These are phyloP conservation scores for Bipolaris zeicola DNA, from an alignment of 2,329 filamentous ascomycete genomes.

Conservation along the genomic window DNA sequence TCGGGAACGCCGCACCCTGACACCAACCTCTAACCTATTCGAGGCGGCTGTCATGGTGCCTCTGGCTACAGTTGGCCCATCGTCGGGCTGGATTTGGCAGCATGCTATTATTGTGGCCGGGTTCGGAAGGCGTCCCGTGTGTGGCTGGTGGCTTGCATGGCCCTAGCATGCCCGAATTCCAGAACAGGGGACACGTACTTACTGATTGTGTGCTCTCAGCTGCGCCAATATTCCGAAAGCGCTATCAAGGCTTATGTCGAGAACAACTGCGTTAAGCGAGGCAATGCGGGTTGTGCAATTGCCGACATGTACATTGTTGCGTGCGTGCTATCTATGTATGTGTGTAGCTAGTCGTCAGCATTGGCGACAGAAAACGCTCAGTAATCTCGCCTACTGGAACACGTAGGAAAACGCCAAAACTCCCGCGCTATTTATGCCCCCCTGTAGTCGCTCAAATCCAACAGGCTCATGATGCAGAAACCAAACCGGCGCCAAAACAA, in stretches of 20 bases:
- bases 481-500: not conserved
- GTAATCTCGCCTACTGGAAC: slow-evolving; percentile 6
- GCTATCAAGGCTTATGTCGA: not conserved
- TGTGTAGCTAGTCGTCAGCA: not conserved
- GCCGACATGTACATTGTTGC: slow-evolving; percentile 1
- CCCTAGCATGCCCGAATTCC: slow-evolving; percentile 8
- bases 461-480: slow-evolving; percentile 7
- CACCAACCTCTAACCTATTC: slow-evolving; percentile 11
- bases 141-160: slow-evolving; percentile 13
- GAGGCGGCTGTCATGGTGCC: not conserved
- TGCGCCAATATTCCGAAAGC: not conserved
- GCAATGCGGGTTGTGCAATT: not conserved
- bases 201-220: not conserved
- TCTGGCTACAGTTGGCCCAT: slow-evolving; percentile 6
- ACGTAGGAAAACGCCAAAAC: slow-evolving; percentile 8
- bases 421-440: slow-evolving; percentile 8
- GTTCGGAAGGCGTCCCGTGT: slow-evolving; percentile 12
- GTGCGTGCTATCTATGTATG: not conserved
- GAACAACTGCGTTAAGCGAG: not conserved
- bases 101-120: slow-evolving; percentile 1
- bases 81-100: slow-evolving; percentile 5
- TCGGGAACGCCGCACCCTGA: slow-evolving; percentile 14
- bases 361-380: slow-evolving; percentile 2
- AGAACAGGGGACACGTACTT: slow-evolving; percentile 9
- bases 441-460: slow-evolving; percentile 11